Evolutionary conservation across 2,329 filamentous ascomycete genomes (phyloP), one percentile per base, ranked within the genome.

Genomic region (Sporothrix pallida): DNA sequence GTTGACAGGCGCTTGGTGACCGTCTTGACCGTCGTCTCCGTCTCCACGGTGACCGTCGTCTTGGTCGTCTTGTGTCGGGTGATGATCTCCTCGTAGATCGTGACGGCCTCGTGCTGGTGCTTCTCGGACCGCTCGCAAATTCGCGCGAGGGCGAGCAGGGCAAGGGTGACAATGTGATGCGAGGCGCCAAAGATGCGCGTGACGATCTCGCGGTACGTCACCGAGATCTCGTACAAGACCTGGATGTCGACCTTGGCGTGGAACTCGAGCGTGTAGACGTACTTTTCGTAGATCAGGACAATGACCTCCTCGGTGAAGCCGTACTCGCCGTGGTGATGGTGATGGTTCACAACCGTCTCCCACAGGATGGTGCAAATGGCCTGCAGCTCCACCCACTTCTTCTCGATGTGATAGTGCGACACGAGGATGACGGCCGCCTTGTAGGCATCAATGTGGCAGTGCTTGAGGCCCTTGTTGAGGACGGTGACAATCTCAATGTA

Each of bases 1-100:
- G 82, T 84, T 1, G 86, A 85, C 31, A 87, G 80, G 9, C 85
- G 83, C 75, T 83, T 86, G 78, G 86, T 87, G 76, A 87, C 82
- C 0, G 81, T 85, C 23, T 81, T 81, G 13, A 85, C 77, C 1
- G 83, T 82, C 0, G 81, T 81, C 72, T 83, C 78, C 0, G 79
- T 81, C 70, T 79, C 76, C 0, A 78, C 80, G 0, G 81, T 79
- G 23, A 81, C 81, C 68, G 75, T 85, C 70, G 78, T 82, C 62
- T 82, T 82, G 75, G 75, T 84, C 73, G 78, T 81, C 71, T 68
- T 79, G 10, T 67, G 80, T 77, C 76, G 80, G 74, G 81, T 83
- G 71, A 87, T 80, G 15, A 86, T 80, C 74, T 85, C 81, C 73
- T 86, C 84, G 74, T 87, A 87, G 44, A 85, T 80, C 0, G 77